These are phyloP conservation scores for Rosa hybrid DNA, from an alignment of 331 rosid genomes.

Conservation along the genomic window DNA sequence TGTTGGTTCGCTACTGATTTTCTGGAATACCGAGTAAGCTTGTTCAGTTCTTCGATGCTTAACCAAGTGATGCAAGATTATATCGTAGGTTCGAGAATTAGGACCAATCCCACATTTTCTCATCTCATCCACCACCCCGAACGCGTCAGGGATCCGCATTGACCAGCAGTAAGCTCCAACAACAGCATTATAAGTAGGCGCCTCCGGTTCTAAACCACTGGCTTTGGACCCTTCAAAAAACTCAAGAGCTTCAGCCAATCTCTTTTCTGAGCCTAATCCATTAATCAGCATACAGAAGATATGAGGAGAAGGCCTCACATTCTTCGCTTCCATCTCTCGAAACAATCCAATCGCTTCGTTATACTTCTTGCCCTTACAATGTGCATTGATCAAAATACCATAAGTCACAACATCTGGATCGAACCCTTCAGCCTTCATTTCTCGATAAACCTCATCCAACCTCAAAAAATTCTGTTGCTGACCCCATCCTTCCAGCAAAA, in stretches of 20 bases:
- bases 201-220: slow-evolving; percentile 55
- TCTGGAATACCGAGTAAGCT: slow-evolving; percentile 61
- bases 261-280: slow-evolving; percentile 72
- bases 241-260: slow-evolving; percentile 67
- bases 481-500: slow-evolving; percentile 89
- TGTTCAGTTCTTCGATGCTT: slow-evolving; percentile 56
- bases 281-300: slow-evolving; percentile 74
- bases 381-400: slow-evolving; percentile 71
- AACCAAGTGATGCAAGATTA: slow-evolving; percentile 66
- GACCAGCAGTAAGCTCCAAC: slow-evolving; percentile 87
- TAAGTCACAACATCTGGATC: slow-evolving; percentile 74
- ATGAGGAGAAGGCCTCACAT: slow-evolving; percentile 65
- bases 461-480: slow-evolving; percentile 61
- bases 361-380: slow-evolving; percentile 60
- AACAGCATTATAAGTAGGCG: slow-evolving; percentile 80
- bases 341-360: slow-evolving; percentile 65
- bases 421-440: slow-evolving; percentile 68
- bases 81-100: slow-evolving; percentile 71
- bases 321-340: slow-evolving; percentile 54
- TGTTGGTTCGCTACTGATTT: slow-evolving; percentile 59
- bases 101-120: slow-evolving; percentile 61
- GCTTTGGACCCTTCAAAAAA: slow-evolving; percentile 55
- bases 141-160: slow-evolving; percentile 52
- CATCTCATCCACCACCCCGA: slow-evolving; percentile 59
- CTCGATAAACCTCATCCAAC: slow-evolving; percentile 71